Conservation (phyloP, 441 rosid genomes). For the Arabidopsis lyrata region DNA sequence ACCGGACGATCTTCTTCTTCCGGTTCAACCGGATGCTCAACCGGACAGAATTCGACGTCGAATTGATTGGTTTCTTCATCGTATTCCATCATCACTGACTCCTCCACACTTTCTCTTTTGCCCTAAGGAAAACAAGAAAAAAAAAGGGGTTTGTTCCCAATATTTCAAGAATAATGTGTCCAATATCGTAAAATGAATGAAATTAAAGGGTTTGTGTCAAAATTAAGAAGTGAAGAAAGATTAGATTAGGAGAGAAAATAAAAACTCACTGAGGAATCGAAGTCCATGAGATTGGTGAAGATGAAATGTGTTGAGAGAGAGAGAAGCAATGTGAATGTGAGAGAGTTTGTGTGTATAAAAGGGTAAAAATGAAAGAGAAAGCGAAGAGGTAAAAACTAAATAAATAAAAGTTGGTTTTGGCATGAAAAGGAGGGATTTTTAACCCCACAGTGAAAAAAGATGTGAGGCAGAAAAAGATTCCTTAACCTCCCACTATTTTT, state of each 20-base stretch:
- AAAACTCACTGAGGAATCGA: conserved; percentile 50
- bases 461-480: conserved; percentile 58
- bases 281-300: conserved; percentile 50
- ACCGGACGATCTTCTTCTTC: conserved; percentile 89
- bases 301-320: conserved; percentile 15
- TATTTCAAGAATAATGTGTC: background rate
- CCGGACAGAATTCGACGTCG: conserved; percentile 77
- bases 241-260: background rate
- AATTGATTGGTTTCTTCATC: conserved; percentile 46
- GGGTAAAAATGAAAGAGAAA: conserved; percentile 14
- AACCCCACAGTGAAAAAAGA: conserved; percentile 44
- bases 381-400: background rate
- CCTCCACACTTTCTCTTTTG: conserved; percentile 47
- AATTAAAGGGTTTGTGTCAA: background rate
- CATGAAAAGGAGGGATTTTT: conserved; percentile 64
- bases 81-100: conserved; percentile 46
- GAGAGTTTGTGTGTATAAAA: conserved; percentile 39
- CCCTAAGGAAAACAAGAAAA: conserved; percentile 40
- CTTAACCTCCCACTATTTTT: conserved; percentile 43
- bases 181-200: background rate
- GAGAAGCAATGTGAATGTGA: conserved; percentile 38
- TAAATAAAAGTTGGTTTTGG: conserved; percentile 34
- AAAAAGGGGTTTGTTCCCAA: background rate
- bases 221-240: background rate
- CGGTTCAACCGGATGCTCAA: conserved; percentile 91